A percentile compares a stretch with the other conserved stretches of the same genome.
Conservation (phyloP, 164 flowering plant genomes). For the Tetracentron sinense region DNA sequence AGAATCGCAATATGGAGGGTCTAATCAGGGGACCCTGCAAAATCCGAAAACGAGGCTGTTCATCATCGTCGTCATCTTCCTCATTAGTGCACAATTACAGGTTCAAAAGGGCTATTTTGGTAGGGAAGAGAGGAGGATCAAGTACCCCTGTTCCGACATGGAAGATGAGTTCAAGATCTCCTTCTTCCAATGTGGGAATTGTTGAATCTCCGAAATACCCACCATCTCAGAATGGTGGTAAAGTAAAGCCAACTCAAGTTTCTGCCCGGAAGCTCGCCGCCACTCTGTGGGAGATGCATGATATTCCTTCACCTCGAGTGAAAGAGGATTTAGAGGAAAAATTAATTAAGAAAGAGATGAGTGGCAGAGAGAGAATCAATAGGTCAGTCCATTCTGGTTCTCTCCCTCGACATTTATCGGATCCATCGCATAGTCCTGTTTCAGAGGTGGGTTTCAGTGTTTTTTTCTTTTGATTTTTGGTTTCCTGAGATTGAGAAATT, state of each 20-base stretch:
- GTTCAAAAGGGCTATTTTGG: constrained; percentile 68
- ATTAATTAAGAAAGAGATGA: constrained; percentile 33
- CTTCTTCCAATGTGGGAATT: constrained; percentile 32
- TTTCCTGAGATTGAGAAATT: background rate
- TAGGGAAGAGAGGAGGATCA: constrained; percentile 62
- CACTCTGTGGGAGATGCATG: constrained; percentile 94
- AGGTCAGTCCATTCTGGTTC: constrained; percentile 50
- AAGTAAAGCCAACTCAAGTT: constrained; percentile 41
- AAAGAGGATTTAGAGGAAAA: constrained; percentile 31
- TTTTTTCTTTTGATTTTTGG: constrained; percentile 3
- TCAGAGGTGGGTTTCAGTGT: constrained; percentile 77
- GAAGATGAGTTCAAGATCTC: constrained; percentile 49
- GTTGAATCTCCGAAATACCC: constrained; percentile 39
- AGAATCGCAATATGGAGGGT: constrained; percentile 32
- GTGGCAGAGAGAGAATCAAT: constrained; percentile 31
- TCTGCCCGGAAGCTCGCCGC: constrained; percentile 96
- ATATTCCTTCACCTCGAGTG: constrained; percentile 52
- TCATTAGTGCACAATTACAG: constrained; percentile 60
- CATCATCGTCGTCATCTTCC: constrained; percentile 71
- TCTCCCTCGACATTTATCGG: constrained; percentile 84
- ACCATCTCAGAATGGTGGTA: constrained; percentile 29
- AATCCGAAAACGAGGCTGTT: constrained; percentile 77
- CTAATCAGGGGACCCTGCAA: constrained; percentile 46
- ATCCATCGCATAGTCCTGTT: constrained; percentile 89
- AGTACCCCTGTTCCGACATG: constrained; percentile 77